These are phyloP conservation scores for Colletotrichum tofieldiae DNA, from an alignment of 2,329 filamentous ascomycete genomes.

Conservation along the genomic window DNA sequence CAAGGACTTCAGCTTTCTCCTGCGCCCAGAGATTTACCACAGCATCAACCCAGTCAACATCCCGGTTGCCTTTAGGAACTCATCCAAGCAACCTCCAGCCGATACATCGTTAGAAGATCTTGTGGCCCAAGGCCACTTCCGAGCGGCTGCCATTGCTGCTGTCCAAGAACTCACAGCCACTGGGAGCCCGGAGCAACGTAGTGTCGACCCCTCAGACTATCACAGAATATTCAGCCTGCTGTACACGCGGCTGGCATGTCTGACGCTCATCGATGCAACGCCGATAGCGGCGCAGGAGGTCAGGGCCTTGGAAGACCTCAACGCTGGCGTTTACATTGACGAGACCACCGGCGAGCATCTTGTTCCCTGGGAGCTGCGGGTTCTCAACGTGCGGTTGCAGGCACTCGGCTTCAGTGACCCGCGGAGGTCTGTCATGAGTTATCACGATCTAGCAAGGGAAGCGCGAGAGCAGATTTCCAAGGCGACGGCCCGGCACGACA, in stretches of 20 bases:
- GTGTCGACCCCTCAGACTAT: slow-evolving; percentile 69
- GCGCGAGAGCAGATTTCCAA: slow-evolving; percentile 74
- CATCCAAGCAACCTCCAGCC: slow-evolving; percentile 74
- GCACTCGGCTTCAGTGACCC: slow-evolving; percentile 89
- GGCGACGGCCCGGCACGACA: slow-evolving; percentile 61
- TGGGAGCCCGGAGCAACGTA: slow-evolving; percentile 34
- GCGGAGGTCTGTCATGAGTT: slow-evolving; percentile 87
- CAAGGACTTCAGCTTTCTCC: slow-evolving; percentile 86
- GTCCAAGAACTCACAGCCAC: slow-evolving; percentile 70
- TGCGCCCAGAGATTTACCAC: slow-evolving; percentile 87
- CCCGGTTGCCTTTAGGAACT: slow-evolving; percentile 78
- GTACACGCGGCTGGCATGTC: slow-evolving; percentile 85
- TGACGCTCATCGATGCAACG: slow-evolving; percentile 83
- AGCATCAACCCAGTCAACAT: slow-evolving; percentile 77
- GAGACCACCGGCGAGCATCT: slow-evolving; percentile 72
- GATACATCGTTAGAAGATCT: slow-evolving; percentile 78
- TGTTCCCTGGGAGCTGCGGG: slow-evolving; percentile 89
- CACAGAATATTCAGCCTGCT: slow-evolving; percentile 81
- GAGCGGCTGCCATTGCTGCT: slow-evolving; percentile 81
- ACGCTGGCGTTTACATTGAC: slow-evolving; percentile 70
- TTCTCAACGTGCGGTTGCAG: slow-evolving; percentile 87
- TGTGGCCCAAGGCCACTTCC: slow-evolving; percentile 82
- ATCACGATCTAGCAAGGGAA: slow-evolving; percentile 89
- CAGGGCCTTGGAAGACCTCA: slow-evolving; percentile 75
- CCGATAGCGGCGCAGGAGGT: slow-evolving; percentile 79